These are phyloP conservation scores for Phytophthora fragariae DNA, from an alignment of 352 stramenopile genomes.

Conservation along the genomic window DNA sequence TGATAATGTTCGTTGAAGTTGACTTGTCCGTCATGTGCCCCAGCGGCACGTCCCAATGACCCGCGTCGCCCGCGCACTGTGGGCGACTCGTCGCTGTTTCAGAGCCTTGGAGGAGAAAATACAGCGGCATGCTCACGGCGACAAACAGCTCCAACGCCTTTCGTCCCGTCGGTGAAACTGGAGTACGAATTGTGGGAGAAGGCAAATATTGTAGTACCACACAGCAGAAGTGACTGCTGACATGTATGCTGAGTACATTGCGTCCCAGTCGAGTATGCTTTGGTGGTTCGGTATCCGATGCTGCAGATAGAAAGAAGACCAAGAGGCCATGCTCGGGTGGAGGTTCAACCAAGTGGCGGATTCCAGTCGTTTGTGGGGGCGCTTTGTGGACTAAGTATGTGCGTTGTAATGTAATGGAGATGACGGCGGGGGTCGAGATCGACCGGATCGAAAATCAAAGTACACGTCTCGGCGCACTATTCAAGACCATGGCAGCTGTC, in stretches of 20 bases:
- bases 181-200: constrained; percentile 30
- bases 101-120: constrained; percentile 26
- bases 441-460: constrained; percentile 31
- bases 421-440: constrained; percentile 38
- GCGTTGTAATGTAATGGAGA: constrained; percentile 37
- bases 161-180: constrained; percentile 3
- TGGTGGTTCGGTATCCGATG: constrained; percentile 46
- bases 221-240: constrained; percentile 40
- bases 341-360: constrained; percentile 22
- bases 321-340: constrained; percentile 6
- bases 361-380: constrained; percentile 36
- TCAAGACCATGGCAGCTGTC: constrained; percentile 34
- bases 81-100: constrained; percentile 24
- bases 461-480: constrained; percentile 31
- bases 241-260: constrained; percentile 56
- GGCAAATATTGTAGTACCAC: constrained; percentile 30
- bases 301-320: constrained; percentile 3
- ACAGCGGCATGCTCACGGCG: background rate
- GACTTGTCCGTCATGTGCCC: background rate
- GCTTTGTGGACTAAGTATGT: constrained; percentile 37
- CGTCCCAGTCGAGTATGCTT: constrained; percentile 46
- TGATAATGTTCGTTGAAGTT: constrained; percentile 25
- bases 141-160: background rate
- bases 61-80: constrained; percentile 16
- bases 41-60: constrained; percentile 1